Percentiles rank a stretch among this genome's conserved stretches.
Evolutionary conservation across 2,329 filamentous ascomycete genomes (phyloP).

Genomic region (Furcasterigmium sp.): DNA sequence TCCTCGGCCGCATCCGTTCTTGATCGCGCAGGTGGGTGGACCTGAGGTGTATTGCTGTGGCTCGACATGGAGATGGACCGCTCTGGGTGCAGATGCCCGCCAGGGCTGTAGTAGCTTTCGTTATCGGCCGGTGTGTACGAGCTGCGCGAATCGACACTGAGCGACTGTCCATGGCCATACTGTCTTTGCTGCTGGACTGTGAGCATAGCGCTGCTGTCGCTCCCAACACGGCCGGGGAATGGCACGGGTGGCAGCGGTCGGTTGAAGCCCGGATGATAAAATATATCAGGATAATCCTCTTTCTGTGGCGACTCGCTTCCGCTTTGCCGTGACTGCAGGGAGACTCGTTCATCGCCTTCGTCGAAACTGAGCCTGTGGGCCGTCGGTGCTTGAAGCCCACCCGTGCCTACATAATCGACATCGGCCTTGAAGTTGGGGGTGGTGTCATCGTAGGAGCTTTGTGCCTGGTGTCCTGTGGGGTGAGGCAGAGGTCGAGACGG

Average conservation of each 20-base stretch:
- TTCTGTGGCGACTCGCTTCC: slow-evolving; percentile 61
- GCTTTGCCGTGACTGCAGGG: slow-evolving; percentile 49
- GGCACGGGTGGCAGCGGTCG: slow-evolving; percentile 61
- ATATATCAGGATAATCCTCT: slow-evolving; percentile 81
- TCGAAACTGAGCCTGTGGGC: slow-evolving; percentile 80
- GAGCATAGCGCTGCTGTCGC: slow-evolving; percentile 53
- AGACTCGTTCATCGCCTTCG: slow-evolving; percentile 76
- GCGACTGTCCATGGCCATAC: slow-evolving; percentile 43
- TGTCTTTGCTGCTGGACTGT: slow-evolving; percentile 37
- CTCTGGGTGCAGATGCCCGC: slow-evolving; percentile 33
- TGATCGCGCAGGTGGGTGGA: slow-evolving; percentile 80
- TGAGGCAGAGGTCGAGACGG: slow-evolving; percentile 45
- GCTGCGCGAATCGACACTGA: slow-evolving; percentile 39
- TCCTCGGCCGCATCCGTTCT: slow-evolving; percentile 88
- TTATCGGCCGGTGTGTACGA: slow-evolving; percentile 34
- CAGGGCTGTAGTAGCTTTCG: slow-evolving; percentile 42
- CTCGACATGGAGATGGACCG: slow-evolving; percentile 79
- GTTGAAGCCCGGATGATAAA: slow-evolving; percentile 82
- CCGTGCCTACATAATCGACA: slow-evolving; percentile 86
- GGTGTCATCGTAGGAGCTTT: slow-evolving; percentile 30
- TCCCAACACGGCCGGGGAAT: slow-evolving; percentile 45
- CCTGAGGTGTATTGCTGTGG: slow-evolving; percentile 73
- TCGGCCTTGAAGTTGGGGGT: slow-evolving; percentile 51
- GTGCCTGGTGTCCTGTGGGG: slow-evolving; percentile 26
- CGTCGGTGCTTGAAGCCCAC: slow-evolving; percentile 73